Evolutionary conservation across 1,139 yeast genomes (phyloP), one percentile per base, ranked within the genome.

Genomic region (Tardiomyces blankii): DNA sequence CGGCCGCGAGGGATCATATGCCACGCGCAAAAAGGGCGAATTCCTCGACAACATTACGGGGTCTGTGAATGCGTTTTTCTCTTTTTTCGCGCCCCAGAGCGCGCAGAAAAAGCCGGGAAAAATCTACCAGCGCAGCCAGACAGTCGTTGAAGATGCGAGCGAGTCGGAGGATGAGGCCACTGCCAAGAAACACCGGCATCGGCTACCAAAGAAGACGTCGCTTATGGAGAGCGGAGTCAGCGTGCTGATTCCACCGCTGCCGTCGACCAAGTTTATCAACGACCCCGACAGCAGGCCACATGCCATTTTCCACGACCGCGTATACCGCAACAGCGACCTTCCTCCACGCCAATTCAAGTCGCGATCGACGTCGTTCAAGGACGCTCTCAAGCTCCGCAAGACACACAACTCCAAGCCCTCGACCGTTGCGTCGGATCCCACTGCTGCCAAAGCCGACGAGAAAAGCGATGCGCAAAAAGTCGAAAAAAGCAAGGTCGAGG

Each of bases 201-300:
- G 23, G 46, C 39, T 74, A 2, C 78, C 79, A 7, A 91, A 89
- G 1, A 84, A 80, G 54, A 72, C 93, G 0, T 82, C 94, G 0
- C 77, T 89, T 48, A 63, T 89, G n/a, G 88, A 84, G 52, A 80
- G 95, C 1, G 95, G 94, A 0, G 76, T 87, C 1, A 75, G 88
- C 1, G 75, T 88, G 11, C 64, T 91, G 2, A 64, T 86, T n/a
- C 97, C 97, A 0, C 95, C 96, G 1, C 66, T 83, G 9, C 98
- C 98, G 0, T 74, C 89, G 0, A 58, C 70, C 46, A 72, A 74
- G 46, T 91, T 75, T 61, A 76, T 91, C 18, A 75, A 76, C 33
- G 86, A 88, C 57, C 95, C 82, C 0, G 63, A 61, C 0, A 49
- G 67, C 1, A 68, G 95, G 38, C 70, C 73, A 5, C 75, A 74